Percentiles rank a stretch among this genome's conserved stretches.
These are phyloP conservation scores for Hyphodiscus hymeniophilus DNA, from an alignment of 495 filamentous ascomycete species.

Conservation along the genomic window DNA sequence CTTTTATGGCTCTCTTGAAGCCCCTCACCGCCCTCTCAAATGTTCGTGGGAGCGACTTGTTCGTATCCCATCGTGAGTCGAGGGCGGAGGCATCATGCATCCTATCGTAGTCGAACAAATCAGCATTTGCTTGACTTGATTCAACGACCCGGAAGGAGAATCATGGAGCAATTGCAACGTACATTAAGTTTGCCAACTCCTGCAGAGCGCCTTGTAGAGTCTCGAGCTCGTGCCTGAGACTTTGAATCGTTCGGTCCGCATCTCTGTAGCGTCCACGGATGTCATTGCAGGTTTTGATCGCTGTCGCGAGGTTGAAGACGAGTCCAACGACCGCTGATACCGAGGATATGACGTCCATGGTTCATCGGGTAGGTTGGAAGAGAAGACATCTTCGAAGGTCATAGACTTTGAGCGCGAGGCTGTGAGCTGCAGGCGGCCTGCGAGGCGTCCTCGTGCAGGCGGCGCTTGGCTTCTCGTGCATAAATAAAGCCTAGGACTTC, in stretches of 20 bases:
- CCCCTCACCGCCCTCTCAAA: not conserved
- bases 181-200: conserved; percentile 12
- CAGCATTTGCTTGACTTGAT: too few relatives aligned
- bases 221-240: conserved; percentile 1
- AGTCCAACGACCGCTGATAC: conserved; percentile 3
- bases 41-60: conserved; percentile 9
- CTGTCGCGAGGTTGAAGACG: conserved; percentile 6
- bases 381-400: too few relatives aligned
- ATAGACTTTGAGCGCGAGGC: too few relatives aligned
- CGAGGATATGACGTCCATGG: conserved; percentile 6
- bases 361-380: not conserved
- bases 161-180: too few relatives aligned
- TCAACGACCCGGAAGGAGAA: too few relatives aligned
- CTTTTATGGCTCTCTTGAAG: not conserved
- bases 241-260: not conserved
- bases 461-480: too few relatives aligned
- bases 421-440: too few relatives aligned
- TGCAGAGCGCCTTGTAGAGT: conserved; percentile 6
- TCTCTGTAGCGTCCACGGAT: not conserved
- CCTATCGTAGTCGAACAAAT: too few relatives aligned
- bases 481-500: too few relatives aligned
- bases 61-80: conserved; percentile 10
- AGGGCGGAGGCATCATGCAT: conserved; percentile 3
- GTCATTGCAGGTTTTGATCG: conserved; percentile 5
- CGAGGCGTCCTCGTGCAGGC: too few relatives aligned